Evolutionary conservation across 768 basidiomycete genomes (phyloP).

Genomic region (Lyophyllum decastes): DNA sequence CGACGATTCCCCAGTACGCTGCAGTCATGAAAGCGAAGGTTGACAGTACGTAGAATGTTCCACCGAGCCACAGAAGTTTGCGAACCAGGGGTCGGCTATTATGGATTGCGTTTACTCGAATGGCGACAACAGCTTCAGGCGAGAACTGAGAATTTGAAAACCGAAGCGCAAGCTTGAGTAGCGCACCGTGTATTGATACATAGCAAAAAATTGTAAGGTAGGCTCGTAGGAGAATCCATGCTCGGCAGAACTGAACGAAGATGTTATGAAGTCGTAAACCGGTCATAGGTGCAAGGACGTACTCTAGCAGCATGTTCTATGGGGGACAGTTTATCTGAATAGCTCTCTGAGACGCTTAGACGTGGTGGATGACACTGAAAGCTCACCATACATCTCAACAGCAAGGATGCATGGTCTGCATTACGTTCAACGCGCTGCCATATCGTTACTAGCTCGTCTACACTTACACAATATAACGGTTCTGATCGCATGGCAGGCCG

Average conservation of each 20-base stretch:
- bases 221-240: slow-evolving; percentile 7
- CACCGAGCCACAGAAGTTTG: slow-evolving; percentile 5
- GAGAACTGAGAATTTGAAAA: background rate
- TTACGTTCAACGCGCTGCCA: background rate
- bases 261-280: background rate
- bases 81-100: background rate
- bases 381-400: slow-evolving; percentile 10
- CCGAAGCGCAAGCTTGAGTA: background rate
- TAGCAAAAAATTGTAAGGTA: slow-evolving; percentile 13
- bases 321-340: slow-evolving; percentile 4
- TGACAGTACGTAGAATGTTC: slow-evolving; percentile 7
- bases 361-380: background rate
- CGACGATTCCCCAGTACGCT: background rate
- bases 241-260: slow-evolving; percentile 14
- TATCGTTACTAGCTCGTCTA: background rate
- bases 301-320: background rate
- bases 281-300: background rate
- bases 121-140: slow-evolving; percentile 9
- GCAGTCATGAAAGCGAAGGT: slow-evolving; percentile 4
- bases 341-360: background rate
- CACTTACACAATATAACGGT: slow-evolving; percentile 14
- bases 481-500: background rate
- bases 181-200: slow-evolving; percentile 6
- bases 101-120: slow-evolving; percentile 14
- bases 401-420: slow-evolving; percentile 5